Evolutionary conservation across 2,329 filamentous ascomycete species (phyloP), one percentile per base, ranked within the genome.

Genomic region (Beauveria sp.): DNA sequence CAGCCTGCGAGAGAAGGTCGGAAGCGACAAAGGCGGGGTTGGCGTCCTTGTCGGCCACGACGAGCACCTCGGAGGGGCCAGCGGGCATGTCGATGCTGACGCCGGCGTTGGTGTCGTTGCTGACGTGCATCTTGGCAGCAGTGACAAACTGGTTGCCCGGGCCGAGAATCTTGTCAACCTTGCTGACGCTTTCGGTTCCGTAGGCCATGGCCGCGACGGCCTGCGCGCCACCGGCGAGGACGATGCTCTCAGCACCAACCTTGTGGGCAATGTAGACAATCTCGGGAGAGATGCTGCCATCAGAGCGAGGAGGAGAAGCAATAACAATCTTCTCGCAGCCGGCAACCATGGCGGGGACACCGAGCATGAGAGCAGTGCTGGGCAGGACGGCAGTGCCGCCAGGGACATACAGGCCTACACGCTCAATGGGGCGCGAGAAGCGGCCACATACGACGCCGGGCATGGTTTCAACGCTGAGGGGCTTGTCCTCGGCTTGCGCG

Each of bases 141-240:
- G 94, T 99, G 46, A 99, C 94, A 71, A 97, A 99, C 75, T 97
- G 94, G 76, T 99, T 99, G 41, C 94, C 94, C 3, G 94, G 94
- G 0, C 94, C 94, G 14, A 97, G 85, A 67, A 99, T 97, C 84
- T 99, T 99, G 81, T 99, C 94, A 8, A 99, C 94, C 79, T 99
- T 99, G 74, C 81, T 90, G 55, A 99, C 86, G 67, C 87, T 93
- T 75, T 97, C 89, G 0, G 94, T 99, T 53, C 94, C 94, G 76
- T 99, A 99, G 2, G 94, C 94, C 88, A 99, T 89, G 53, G 94
- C 94, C 22, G 93, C 94, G 43, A 99, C 87, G 48, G 94, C 94
- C 77, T 99, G 94, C 0, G 93, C 94, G 64, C 94, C 94, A 64
- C 94, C 94, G 12, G 94, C 94, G 28, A 99, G 84, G 5, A 99